Base-by-base conservation (phyloP, 2,329 filamentous ascomycete species). In the Talaromyces verruculosus region DNA sequence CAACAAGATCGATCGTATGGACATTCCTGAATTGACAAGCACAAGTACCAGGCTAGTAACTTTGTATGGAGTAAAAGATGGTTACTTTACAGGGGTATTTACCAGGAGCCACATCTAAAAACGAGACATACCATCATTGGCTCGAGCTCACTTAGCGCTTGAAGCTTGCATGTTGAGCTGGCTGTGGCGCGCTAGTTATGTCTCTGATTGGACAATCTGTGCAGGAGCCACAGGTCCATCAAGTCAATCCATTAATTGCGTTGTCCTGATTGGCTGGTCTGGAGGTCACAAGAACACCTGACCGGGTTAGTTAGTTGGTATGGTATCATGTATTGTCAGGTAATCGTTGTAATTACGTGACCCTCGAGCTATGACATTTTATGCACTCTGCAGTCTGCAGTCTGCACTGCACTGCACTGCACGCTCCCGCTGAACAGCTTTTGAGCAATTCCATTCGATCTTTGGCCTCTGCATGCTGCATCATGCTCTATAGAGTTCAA, bases 261-360 rank as follows among this genome's bases (percentile, higher is more conserved):
- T 33, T 55, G 8, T 39, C 25, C 49, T 62, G 17, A 62, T 62
- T 62, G 60, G 60, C 10, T 41, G 6, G 35, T 43, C 47, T 13
- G 17, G n/a, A 41, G 61, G 61, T 63, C 61, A 63, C 61, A 63
- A 63, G 61, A 55, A 55, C 61, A 63, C 35, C 47, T 63, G 47
- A 55, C 47, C 11, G 28, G 61, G 33, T 25, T 5, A 15, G 5
- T 8, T 37, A 37, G 33, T 11, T 13, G 35, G 28, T 53, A 53
- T 53, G 25, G n/a, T 17, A 25, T 15, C 11, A 13, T 6, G 47
- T 53, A 33, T n/a, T 53, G 49, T 53, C 49, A n/a, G 15, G 49
- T 30, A 51, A 4, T 33, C 1, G 5, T 17, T 1, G 33, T 39
- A 39, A 37, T 57, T 57, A 57, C 53, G 35, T 15, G 17, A 17